These are phyloP conservation scores for Saccharomyces hybrid DNA, from an alignment of 1,139 yeast genomes.

Conservation along the genomic window DNA sequence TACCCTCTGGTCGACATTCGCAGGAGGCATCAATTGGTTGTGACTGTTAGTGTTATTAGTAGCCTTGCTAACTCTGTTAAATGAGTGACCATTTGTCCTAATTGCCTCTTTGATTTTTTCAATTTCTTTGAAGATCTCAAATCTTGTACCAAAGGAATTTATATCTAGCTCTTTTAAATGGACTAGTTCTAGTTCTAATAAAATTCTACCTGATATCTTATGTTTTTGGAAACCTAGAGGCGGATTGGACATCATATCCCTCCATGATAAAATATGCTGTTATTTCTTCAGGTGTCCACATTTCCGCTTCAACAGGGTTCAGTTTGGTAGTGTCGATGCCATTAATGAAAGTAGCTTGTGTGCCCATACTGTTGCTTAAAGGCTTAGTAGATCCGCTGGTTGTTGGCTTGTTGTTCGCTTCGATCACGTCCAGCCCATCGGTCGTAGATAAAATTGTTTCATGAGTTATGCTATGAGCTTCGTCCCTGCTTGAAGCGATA, in stretches of 20 bases:
- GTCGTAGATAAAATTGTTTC: slow-evolving; percentile 14
- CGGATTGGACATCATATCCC: slow-evolving; percentile 67
- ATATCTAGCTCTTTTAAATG: slow-evolving; percentile 88
- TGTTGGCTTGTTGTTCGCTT: slow-evolving; percentile 5
- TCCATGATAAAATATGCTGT: slow-evolving; percentile 62
- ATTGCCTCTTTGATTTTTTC: slow-evolving; percentile 46
- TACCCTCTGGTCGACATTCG: slow-evolving; percentile 20
- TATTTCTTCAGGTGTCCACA: slow-evolving; percentile 89
- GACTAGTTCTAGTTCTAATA: slow-evolving; percentile 76
- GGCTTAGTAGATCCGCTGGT: slow-evolving; percentile 5
- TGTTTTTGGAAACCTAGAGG: slow-evolving; percentile 81
- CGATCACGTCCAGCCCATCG: slow-evolving; percentile 10
- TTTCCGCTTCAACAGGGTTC: slow-evolving; percentile 33
- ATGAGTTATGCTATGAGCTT: slow-evolving; percentile 7
- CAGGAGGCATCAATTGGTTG: slow-evolving; percentile 29
- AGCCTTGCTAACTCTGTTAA: background rate
- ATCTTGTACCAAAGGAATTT: slow-evolving; percentile 87
- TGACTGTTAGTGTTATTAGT: slow-evolving; percentile 4
- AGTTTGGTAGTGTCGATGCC: slow-evolving; percentile 8
- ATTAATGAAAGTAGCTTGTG: background rate
- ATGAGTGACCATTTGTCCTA: slow-evolving; percentile 2
- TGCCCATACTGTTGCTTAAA: background rate
- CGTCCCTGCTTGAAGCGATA: background rate
- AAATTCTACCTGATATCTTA: slow-evolving; percentile 78
- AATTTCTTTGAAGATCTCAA: slow-evolving; percentile 83